phyloP scores from a whole-genome alignment of 1,139 yeast genomes.

The Lodderomyces metapsilosis region DNA sequence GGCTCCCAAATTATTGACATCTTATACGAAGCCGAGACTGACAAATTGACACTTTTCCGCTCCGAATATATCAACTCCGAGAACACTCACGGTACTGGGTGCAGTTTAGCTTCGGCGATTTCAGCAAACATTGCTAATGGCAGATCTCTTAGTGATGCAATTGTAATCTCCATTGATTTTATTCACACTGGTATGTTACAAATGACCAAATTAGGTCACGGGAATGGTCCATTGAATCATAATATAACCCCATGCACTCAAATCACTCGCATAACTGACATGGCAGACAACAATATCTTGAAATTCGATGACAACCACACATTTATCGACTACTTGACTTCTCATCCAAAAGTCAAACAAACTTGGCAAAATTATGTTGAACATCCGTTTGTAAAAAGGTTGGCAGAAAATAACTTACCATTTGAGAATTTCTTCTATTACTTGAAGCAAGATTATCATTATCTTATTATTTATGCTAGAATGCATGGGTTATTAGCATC shows the following conservation, averaged over 20 bases:
- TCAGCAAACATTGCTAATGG: constrained; percentile 72
- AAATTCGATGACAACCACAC: constrained; percentile 6
- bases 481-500: constrained; percentile 67
- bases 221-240: constrained; percentile 77
- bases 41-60: constrained; percentile 42
- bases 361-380: constrained; percentile 59
- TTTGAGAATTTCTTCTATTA: constrained; percentile 53
- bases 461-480: constrained; percentile 66
- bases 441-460: constrained; percentile 70
- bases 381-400: constrained; percentile 58
- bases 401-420: constrained; percentile 55
- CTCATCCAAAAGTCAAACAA: constrained; percentile 54
- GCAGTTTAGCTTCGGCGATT: constrained; percentile 81
- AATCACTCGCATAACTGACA: constrained; percentile 11
- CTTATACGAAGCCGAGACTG: constrained; percentile 48
- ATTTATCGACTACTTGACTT: constrained; percentile 45
- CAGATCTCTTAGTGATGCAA: constrained; percentile 42
- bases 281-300: constrained; percentile 8
- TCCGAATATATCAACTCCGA: constrained; percentile 49
- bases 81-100: constrained; percentile 89
- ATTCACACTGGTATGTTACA: constrained; percentile 62
- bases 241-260: constrained; percentile 20
- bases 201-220: constrained; percentile 48
- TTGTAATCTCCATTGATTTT: constrained; percentile 58
- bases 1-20: constrained; percentile 52